These are phyloP conservation scores for Excoecaria agallocha DNA, from an alignment of 345 rosid species.

Conservation along the genomic window DNA sequence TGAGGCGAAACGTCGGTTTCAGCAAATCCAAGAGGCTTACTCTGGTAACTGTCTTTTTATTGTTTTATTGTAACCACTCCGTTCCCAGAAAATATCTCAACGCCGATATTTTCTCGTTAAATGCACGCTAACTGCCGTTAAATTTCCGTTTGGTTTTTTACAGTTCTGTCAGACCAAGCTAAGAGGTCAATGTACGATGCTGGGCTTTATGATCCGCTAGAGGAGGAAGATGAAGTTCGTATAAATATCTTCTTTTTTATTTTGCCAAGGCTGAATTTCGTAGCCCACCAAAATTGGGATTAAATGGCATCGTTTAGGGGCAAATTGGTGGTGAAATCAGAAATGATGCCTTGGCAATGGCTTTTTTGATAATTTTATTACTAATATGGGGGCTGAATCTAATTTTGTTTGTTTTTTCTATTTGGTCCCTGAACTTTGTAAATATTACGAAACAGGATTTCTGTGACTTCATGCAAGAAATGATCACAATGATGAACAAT, in stretches of 20 bases:
- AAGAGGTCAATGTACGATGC: conserved; percentile 79
- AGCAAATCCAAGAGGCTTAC: conserved; percentile 91
- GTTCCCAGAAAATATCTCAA: background rate
- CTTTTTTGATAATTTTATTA: background rate
- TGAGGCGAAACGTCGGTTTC: conserved; percentile 82
- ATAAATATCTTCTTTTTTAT: background rate
- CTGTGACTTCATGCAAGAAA: conserved; percentile 84
- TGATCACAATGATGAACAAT: conserved; percentile 85
- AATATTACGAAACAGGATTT: conserved; percentile 52
- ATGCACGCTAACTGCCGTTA: conserved; percentile 9
- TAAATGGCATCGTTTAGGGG: background rate
- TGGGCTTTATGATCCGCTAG: conserved; percentile 71
- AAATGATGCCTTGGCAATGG: background rate
- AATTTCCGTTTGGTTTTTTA: conserved; percentile 8
- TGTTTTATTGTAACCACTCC: background rate
- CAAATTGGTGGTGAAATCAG: background rate
- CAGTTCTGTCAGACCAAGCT: conserved; percentile 63
- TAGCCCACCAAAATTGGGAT: background rate
- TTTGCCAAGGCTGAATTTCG: background rate
- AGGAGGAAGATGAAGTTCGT: conserved; percentile 70
- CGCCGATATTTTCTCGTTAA: background rate
- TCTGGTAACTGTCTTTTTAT: conserved; percentile 44
- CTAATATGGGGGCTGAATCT: background rate
- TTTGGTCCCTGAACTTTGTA: background rate
- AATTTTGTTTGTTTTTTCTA: background rate